These are phyloP conservation scores for Sphaerulina vaccinii DNA, from an alignment of 2,329 filamentous ascomycete genomes.

Conservation along the genomic window DNA sequence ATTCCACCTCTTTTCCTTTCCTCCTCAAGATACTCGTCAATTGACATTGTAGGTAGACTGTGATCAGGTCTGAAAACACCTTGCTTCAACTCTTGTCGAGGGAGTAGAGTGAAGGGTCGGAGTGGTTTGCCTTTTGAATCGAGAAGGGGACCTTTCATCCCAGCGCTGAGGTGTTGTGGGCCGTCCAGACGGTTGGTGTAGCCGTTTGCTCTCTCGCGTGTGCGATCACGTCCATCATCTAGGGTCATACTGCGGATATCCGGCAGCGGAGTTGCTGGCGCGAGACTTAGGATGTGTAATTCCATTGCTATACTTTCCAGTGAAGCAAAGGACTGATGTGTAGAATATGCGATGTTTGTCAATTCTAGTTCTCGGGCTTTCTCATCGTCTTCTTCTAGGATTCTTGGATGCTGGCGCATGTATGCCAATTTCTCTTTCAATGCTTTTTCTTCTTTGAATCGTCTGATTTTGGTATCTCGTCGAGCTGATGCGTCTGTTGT, in stretches of 20 bases:
- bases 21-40: conserved; percentile 96
- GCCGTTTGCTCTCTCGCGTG: conserved; percentile 47
- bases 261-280: conserved; percentile 56
- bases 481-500: conserved; percentile 65
- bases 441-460: conserved; percentile 81
- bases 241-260: conserved; percentile 35
- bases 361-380: conserved; percentile 76
- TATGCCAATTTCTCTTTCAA: conserved; percentile 80
- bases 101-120: conserved; percentile 82
- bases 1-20: conserved; percentile 81
- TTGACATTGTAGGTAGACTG: conserved; percentile 93
- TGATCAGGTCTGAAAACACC: conserved; percentile 89
- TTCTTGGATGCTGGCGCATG: conserved; percentile 57
- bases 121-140: conserved; percentile 78
- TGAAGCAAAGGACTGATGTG: conserved; percentile 78
- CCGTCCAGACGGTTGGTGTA: conserved; percentile 75
- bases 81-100: conserved; percentile 64
- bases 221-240: conserved; percentile 51
- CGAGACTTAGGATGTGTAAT: conserved; percentile 74
- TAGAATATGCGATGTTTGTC: conserved; percentile 68
- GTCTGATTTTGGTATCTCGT: conserved; percentile 79
- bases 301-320: conserved; percentile 88
- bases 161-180: conserved; percentile 53
- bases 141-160: conserved; percentile 65
- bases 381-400: conserved; percentile 75